Evolutionary conservation across 2,329 filamentous ascomycete genomes (phyloP), one percentile per base, ranked within the genome.

Genomic region (Colletotrichum navitas): DNA sequence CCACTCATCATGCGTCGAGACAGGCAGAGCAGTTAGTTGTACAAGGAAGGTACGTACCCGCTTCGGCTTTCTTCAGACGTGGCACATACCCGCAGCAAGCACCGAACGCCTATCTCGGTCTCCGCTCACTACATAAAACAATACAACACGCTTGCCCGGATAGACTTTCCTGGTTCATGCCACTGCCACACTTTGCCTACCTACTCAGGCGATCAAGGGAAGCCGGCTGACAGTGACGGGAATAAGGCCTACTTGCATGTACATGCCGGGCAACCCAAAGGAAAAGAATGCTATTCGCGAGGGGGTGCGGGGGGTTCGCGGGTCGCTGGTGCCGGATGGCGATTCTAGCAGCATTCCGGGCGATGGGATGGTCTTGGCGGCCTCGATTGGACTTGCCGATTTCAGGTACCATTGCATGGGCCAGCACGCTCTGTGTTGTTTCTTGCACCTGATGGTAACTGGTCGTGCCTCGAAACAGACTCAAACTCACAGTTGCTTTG

Each of bases 21-120:
- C 41, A 41, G 60, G 60, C 34, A 70, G 60, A n/a, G 56, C 68
- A 67, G 29, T 29, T 29, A 29, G 29, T 29, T 29, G 29, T 4
- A 29, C 29, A 29, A 14, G 8, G 39, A 18, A 10, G 52, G 45
- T 70, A 69, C 67, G 67, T 69, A 69, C 62, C 54, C 29, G 43
- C 52, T 45, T 71, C 68, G 65, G 68, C 45, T 63, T 71, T 71
- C 65, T 52, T 59, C 56, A 63, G 59, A 71, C 68, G 68, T 71
- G 68, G 52, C 68, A 71, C 58, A 39, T 29, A 51, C 45, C 43
- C 59, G 59, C 26, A 21, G 29, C 29, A 29, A 29, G 36, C 62
- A 47, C 49, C 62, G 61, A 71, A 71, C 36, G 58, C 59, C 68
- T 55, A 68, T 68, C 68, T 68, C 68, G 56, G 64, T 63, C 64